Conservation (phyloP, 352 stramenopile genomes). For the Phytophthora capsici region DNA sequence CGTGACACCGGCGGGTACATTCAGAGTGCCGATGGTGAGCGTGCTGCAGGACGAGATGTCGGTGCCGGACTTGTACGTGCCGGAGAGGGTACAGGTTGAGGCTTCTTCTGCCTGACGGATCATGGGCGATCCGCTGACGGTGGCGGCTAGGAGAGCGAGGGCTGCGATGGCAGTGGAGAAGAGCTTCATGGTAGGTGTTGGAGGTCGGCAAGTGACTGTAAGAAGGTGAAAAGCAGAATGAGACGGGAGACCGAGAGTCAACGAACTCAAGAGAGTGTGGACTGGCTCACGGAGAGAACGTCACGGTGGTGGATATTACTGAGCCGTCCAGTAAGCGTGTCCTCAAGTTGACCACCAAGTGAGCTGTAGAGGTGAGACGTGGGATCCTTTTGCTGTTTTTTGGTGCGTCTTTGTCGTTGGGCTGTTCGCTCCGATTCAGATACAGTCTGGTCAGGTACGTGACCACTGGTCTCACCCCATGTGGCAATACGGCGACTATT, state of each 20-base stretch:
- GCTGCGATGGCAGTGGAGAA: conserved; percentile 8
- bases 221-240: background rate
- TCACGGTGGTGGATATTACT: too few species aligned
- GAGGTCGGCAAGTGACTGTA: background rate
- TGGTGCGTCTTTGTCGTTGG: background rate
- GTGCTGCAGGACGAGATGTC: conserved; percentile 36
- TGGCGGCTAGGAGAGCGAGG: conserved; percentile 4
- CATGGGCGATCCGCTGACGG: conserved; percentile 21
- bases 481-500: background rate
- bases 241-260: background rate
- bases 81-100: conserved; percentile 34
- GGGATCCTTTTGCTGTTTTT: background rate
- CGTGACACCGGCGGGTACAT: conserved; percentile 37
- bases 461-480: background rate
- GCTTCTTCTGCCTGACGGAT: conserved; percentile 21
- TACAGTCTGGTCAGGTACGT: background rate
- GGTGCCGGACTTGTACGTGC: conserved; percentile 37
- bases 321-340: too few species aligned
- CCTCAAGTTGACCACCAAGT: background rate
- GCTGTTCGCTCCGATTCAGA: background rate
- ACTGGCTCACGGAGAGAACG: too few species aligned
- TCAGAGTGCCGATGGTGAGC: conserved; percentile 33
- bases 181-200: conserved; percentile 27
- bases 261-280: too few species aligned
- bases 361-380: background rate